Evolutionary conservation across 2,329 filamentous ascomycete genomes (phyloP).

Genomic region (Ascosphaera aggregata): DNA sequence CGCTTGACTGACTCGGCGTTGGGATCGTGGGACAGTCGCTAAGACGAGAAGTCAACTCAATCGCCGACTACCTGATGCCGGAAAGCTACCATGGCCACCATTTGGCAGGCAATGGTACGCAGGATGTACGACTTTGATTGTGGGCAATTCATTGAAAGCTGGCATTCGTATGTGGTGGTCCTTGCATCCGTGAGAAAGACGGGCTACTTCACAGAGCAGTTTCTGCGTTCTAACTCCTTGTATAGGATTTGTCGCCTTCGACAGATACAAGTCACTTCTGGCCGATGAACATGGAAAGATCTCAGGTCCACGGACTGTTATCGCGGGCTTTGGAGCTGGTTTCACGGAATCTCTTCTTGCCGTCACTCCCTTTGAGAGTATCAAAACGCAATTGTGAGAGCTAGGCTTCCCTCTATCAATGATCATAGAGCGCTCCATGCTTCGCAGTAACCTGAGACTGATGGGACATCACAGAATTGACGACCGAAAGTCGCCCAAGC

Average conservation of each 20-base stretch:
- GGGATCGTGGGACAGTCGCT: slow-evolving; percentile 38
- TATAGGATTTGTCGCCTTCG: slow-evolving; percentile 77
- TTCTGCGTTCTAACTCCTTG: no score
- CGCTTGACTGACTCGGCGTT: background rate
- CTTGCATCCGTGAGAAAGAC: no score
- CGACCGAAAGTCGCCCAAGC: slow-evolving; percentile 67
- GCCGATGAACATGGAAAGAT: slow-evolving; percentile 70
- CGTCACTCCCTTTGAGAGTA: slow-evolving; percentile 91
- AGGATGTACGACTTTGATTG: slow-evolving; percentile 87
- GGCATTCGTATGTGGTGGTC: slow-evolving; percentile 64
- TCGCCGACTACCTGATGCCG: slow-evolving; percentile 48
- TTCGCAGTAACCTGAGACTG: background rate
- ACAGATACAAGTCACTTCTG: slow-evolving; percentile 71
- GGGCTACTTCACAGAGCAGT: no score
- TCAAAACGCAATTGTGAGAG: slow-evolving; percentile 74
- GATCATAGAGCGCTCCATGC: background rate
- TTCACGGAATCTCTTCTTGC: slow-evolving; percentile 83
- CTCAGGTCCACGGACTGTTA: slow-evolving; percentile 69
- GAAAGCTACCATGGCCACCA: slow-evolving; percentile 86
- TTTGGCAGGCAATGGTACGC: slow-evolving; percentile 95
- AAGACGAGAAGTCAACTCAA: slow-evolving; percentile 94
- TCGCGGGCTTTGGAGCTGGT: slow-evolving; percentile 84
- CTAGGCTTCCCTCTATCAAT: slow-evolving; percentile 4
- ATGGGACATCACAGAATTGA: slow-evolving; percentile 43
- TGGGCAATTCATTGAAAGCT: slow-evolving; percentile 91